Conservation (phyloP, 2,329 filamentous ascomycete species). For the Calonectria honghensis region DNA sequence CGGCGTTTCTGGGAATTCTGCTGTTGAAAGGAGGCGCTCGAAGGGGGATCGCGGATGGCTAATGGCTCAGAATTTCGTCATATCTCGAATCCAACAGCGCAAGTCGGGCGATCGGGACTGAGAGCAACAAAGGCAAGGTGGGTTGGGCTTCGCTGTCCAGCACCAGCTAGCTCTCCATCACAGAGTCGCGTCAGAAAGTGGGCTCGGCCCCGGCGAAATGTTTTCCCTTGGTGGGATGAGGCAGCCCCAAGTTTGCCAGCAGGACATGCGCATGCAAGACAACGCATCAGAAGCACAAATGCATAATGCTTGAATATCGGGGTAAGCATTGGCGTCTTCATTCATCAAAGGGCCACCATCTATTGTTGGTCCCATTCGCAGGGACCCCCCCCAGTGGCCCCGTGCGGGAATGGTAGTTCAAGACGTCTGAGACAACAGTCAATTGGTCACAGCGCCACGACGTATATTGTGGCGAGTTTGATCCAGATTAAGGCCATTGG, state of each 20-base stretch:
- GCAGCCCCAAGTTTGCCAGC: conserved; percentile 23
- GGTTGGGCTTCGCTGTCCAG: conserved; percentile 39
- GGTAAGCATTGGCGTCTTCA: conserved; percentile 2
- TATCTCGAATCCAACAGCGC: conserved; percentile 16
- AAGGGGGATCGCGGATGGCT: conserved; percentile 14
- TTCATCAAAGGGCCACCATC: not conserved
- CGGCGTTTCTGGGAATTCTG: conserved; percentile 19
- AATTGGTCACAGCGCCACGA: conserved; percentile 15
- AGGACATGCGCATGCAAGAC: conserved; percentile 20
- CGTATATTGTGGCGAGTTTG: conserved; percentile 13
- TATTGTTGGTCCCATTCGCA: not conserved
- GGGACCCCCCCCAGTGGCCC: not conserved
- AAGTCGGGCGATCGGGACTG: conserved; percentile 28
- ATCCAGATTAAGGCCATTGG: not conserved
- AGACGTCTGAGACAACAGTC: conserved; percentile 4
- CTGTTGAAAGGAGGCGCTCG: conserved; percentile 7
- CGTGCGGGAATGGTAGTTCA: not conserved
- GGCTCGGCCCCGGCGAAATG: conserved; percentile 37
- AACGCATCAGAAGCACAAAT: conserved; percentile 16
- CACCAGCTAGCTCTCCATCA: conserved; percentile 36
- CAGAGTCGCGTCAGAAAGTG: conserved; percentile 39
- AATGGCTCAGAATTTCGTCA: conserved; percentile 25
- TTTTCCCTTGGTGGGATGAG: conserved; percentile 37
- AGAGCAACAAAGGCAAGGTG: conserved; percentile 28
- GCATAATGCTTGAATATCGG: conserved; percentile 13